Evolutionary conservation across 2,329 filamentous ascomycete species (phyloP).

Genomic region (Nemania sp.): DNA sequence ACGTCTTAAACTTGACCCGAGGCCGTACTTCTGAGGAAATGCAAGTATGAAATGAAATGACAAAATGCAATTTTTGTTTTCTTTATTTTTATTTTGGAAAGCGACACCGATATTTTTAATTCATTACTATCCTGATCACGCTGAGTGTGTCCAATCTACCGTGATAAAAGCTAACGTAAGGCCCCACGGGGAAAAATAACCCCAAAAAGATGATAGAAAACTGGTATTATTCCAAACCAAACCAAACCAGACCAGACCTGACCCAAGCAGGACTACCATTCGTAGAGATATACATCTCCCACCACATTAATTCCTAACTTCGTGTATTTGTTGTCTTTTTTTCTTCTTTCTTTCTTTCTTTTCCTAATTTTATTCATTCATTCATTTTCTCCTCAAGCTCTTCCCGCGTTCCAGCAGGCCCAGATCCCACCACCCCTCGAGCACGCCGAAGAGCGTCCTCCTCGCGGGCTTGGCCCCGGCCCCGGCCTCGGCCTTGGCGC

Average conservation of each 20-base stretch:
- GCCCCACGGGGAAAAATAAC: neutral
- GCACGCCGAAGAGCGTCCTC: constrained; percentile 52
- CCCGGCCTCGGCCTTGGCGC: constrained; percentile 16
- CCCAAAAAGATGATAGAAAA: too few relatives aligned
- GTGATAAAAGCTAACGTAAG: neutral
- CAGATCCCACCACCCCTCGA: constrained; percentile 62
- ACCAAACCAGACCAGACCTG: constrained; percentile 4
- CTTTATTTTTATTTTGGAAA: too few relatives aligned
- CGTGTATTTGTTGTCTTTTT: constrained; percentile 15
- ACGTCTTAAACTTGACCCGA: neutral
- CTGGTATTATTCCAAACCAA: constrained; percentile 1
- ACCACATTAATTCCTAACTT: constrained; percentile 19
- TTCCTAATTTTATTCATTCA: too few relatives aligned
- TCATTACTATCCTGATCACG: constrained; percentile 14
- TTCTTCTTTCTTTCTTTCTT: neutral
- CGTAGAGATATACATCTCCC: constrained; percentile 7
- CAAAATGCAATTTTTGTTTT: too few relatives aligned
- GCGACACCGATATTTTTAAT: neutral
- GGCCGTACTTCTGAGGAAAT: too few relatives aligned
- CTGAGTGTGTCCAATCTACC: constrained; percentile 5
- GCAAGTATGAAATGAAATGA: neutral
- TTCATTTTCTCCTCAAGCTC: constrained; percentile 38
- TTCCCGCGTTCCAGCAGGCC: constrained; percentile 51
- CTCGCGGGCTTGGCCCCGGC: constrained; percentile 43
- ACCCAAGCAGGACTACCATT: neutral